These are phyloP conservation scores for Plasmopara muralis DNA, from an alignment of 352 stramenopile species.

Conservation along the genomic window DNA sequence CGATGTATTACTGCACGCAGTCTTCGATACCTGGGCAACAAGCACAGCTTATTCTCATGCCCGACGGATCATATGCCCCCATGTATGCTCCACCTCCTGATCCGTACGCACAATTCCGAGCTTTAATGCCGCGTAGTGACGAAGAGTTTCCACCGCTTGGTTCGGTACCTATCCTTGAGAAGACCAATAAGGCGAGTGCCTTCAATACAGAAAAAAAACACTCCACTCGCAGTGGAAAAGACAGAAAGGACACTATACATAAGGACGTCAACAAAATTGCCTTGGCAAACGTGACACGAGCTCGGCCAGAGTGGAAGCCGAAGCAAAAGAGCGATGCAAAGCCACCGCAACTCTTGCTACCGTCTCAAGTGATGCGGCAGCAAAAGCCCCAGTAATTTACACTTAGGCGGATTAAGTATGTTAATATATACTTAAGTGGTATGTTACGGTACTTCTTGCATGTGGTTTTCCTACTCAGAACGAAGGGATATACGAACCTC, in stretches of 20 bases:
- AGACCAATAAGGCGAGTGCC: slow-evolving; percentile 10
- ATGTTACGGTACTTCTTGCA: not conserved
- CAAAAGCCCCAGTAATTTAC: slow-evolving; percentile 31
- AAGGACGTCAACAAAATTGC: slow-evolving; percentile 5
- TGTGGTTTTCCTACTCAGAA: not conserved
- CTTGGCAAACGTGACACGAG: slow-evolving; percentile 3
- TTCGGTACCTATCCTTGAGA: slow-evolving; percentile 10
- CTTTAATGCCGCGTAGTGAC: slow-evolving; percentile 15
- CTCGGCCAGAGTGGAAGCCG: slow-evolving; percentile 29
- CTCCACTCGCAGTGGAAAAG: slow-evolving; percentile 8
- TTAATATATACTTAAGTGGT: not conserved
- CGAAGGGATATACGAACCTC: not conserved
- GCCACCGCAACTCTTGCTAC: slow-evolving; percentile 31
- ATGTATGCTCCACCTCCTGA: slow-evolving; percentile 18
- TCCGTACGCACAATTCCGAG: slow-evolving; percentile 7
- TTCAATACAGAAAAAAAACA: slow-evolving; percentile 17
- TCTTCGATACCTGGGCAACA: slow-evolving; percentile 20
- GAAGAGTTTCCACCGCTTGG: slow-evolving; percentile 29
- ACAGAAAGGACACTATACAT: slow-evolving; percentile 14
- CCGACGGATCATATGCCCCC: slow-evolving; percentile 27
- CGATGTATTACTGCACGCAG: slow-evolving; percentile 19
- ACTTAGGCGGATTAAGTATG: not conserved
- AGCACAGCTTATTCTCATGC: slow-evolving; percentile 25
- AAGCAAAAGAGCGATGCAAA: slow-evolving; percentile 22
- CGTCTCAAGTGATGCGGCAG: slow-evolving; percentile 45